Conservation (phyloP, 768 basidiomycete genomes). For the Podaxis sp. region DNA sequence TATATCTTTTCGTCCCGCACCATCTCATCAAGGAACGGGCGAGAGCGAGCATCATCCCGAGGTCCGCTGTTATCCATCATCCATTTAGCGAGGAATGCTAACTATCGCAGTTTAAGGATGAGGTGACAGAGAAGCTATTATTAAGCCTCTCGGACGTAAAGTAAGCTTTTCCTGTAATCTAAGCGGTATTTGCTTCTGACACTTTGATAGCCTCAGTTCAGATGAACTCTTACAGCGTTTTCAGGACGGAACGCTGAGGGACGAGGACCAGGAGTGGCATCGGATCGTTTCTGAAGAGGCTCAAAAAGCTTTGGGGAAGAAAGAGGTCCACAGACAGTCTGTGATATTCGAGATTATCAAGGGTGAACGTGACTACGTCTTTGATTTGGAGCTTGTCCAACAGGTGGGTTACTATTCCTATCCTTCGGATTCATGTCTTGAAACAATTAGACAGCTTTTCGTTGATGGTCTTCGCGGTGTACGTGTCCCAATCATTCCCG, state of each 20-base stretch:
- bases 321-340: constrained; percentile 83
- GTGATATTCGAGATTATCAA: constrained; percentile 89
- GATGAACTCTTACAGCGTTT: constrained; percentile 67
- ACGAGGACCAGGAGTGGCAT: constrained; percentile 83
- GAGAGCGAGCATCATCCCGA: neutral
- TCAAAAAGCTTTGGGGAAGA: constrained; percentile 64
- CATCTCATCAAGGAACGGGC: constrained; percentile 25
- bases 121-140: neutral
- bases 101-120: neutral
- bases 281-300: constrained; percentile 74
- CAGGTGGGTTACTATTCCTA: constrained; percentile 43
- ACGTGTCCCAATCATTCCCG: constrained; percentile 64
- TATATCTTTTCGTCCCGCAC: constrained; percentile 35
- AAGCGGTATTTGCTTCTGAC: constrained; percentile 1
- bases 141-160: neutral
- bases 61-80: neutral
- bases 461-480: constrained; percentile 62
- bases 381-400: constrained; percentile 71
- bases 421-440: constrained; percentile 1
- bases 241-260: constrained; percentile 62
- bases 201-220: constrained; percentile 49
- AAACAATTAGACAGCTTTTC: constrained; percentile 54
- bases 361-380: constrained; percentile 85
- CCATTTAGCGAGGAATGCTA: neutral
- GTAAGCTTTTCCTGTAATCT: constrained; percentile 26